phyloP scores from a whole-genome alignment of 139 green algal genomes.

The Micromonas commoda region DNA sequence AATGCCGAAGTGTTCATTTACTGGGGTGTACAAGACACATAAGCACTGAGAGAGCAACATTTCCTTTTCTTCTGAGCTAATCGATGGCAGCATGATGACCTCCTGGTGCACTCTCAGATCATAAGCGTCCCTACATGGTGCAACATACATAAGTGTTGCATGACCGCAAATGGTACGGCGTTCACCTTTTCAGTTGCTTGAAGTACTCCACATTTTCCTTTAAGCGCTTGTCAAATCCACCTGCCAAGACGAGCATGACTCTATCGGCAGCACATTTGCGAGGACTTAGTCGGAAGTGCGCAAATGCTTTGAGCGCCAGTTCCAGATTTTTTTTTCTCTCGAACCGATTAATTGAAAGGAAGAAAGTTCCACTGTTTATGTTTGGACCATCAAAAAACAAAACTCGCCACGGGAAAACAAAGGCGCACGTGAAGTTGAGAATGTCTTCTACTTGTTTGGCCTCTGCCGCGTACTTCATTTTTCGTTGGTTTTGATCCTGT shows the following conservation, averaged over 20 bases:
- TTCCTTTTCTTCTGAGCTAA: slow-evolving; percentile 55
- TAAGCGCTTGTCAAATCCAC: slow-evolving; percentile 83
- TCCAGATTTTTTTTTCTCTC: slow-evolving; percentile 92
- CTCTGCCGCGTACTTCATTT: not conserved
- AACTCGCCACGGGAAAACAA: not conserved
- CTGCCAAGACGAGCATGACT: slow-evolving; percentile 59
- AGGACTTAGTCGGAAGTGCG: slow-evolving; percentile 9
- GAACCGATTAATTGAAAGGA: slow-evolving; percentile 97
- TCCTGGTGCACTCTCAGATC: slow-evolving; percentile 47
- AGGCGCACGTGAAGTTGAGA: not conserved
- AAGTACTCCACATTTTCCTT: slow-evolving; percentile 82
- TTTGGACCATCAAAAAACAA: not conserved
- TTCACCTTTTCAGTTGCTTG: slow-evolving; percentile 48
- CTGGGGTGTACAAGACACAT: slow-evolving; percentile 78
- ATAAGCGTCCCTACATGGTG: slow-evolving; percentile 34
- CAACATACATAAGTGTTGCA: not conserved
- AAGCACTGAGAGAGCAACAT: slow-evolving; percentile 57
- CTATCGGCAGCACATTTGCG: not conserved
- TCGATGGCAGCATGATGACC: slow-evolving; percentile 78
- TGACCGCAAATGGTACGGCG: not conserved
- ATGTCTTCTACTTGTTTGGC: not conserved
- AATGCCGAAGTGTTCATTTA: slow-evolving; percentile 97
- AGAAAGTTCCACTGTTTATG: too few relatives aligned
- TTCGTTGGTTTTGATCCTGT: not conserved
- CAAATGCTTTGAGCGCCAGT: slow-evolving; percentile 73